Percentiles rank a stretch among this genome's conserved stretches.
These are phyloP conservation scores for Penicillium taxi DNA, from an alignment of 495 filamentous ascomycete genomes.

Conservation along the genomic window DNA sequence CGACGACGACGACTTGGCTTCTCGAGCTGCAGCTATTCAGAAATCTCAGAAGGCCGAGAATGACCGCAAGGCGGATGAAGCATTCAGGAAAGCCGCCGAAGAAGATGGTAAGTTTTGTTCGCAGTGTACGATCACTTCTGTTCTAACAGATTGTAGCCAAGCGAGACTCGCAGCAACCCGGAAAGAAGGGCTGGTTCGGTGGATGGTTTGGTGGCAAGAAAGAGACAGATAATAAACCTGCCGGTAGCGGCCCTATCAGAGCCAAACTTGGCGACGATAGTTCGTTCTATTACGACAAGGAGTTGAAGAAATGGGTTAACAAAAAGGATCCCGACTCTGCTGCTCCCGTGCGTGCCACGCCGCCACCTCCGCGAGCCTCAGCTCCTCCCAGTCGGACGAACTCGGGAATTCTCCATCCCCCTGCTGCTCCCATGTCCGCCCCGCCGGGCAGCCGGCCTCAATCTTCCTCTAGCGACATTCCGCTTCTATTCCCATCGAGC, in stretches of 20 bases:
- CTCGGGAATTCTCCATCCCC: conserved; percentile 30
- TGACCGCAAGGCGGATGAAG: conserved; percentile 57
- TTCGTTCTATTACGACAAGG: conserved; percentile 87
- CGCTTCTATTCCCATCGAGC: conserved; percentile 30
- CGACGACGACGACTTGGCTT: conserved; percentile 41
- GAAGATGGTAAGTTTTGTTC: conserved; percentile 63
- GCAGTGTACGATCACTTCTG: neutral
- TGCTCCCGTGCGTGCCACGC: conserved; percentile 41
- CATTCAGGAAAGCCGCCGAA: conserved; percentile 75
- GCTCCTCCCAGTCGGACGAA: conserved; percentile 38
- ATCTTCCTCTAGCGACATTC: conserved; percentile 33
- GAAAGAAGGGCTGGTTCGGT: conserved; percentile 77
- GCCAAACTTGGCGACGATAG: conserved; percentile 94
- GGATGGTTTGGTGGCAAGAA: conserved; percentile 80
- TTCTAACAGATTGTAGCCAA: conserved; percentile 29
- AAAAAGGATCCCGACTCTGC: conserved; percentile 63
- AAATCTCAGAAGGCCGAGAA: conserved; percentile 45
- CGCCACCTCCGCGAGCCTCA: conserved; percentile 44
- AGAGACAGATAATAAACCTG: conserved; percentile 49
- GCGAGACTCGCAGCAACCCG: conserved; percentile 22
- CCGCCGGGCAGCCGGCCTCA: conserved; percentile 26
- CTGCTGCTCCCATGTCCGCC: conserved; percentile 28
- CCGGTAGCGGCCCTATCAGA: conserved; percentile 57
- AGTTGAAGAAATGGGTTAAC: conserved; percentile 96
- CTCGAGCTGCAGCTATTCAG: conserved; percentile 46